Conservation (phyloP, 2,329 filamentous ascomycete genomes). For the Zymoseptoria crescenta region DNA sequence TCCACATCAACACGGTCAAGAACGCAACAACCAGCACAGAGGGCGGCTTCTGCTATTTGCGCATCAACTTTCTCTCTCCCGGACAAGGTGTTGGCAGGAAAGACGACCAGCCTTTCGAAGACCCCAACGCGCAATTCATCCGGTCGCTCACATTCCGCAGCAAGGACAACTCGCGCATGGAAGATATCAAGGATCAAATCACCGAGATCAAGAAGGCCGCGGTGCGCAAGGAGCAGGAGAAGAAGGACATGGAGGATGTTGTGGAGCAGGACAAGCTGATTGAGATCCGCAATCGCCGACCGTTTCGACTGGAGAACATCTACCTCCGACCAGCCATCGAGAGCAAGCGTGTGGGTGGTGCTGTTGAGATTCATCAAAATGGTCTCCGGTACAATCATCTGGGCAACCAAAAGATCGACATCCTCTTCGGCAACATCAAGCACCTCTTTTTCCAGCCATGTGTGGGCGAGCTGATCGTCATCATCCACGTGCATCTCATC, state of each 20-base stretch:
- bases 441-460: constrained; percentile 98
- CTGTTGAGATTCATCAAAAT: constrained; percentile 96
- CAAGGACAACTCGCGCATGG: constrained; percentile 77
- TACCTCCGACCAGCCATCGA: constrained; percentile 94
- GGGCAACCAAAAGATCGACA: constrained; percentile 80
- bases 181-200: constrained; percentile 85
- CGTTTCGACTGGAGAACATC: constrained; percentile 83
- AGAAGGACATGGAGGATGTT: constrained; percentile 99
- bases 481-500: constrained; percentile 96
- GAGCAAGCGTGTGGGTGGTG: constrained; percentile 90
- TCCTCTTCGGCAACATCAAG: constrained; percentile 96
- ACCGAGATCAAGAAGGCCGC: constrained; percentile 93
- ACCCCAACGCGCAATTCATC: constrained; percentile 90
- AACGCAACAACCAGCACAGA: constrained; percentile 98
- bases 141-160: constrained; percentile 93
- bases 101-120: constrained; percentile 96
- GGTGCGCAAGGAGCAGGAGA: constrained; percentile 88
- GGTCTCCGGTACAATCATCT: constrained; percentile 86
- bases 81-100: constrained; percentile 95
- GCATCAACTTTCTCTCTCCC: constrained; percentile 95
- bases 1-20: constrained; percentile 98
- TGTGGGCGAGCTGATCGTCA: constrained; percentile 90
- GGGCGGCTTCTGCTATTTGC: constrained; percentile 83
- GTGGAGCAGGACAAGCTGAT: constrained; percentile 97
- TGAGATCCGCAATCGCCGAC: constrained; percentile 88